A percentile compares a stretch with the other conserved stretches of the same genome.
phyloP scores from a whole-genome alignment of 2,329 filamentous ascomycete species.

The Aureobasidium sp. region DNA sequence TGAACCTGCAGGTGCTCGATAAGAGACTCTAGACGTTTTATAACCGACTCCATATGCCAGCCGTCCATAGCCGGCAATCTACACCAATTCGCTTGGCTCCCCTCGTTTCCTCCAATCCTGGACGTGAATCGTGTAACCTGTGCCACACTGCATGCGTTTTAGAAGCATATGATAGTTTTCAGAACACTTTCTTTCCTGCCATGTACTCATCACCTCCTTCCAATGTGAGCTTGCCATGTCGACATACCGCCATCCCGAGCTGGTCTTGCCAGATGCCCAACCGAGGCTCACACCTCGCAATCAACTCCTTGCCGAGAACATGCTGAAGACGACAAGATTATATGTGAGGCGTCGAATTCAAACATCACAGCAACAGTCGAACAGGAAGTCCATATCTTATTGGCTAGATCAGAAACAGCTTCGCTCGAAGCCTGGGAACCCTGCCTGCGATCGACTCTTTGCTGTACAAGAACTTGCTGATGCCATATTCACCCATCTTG shows the following conservation, averaged over 20 bases:
- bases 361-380: background rate
- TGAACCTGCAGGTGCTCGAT: background rate
- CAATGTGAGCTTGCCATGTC: background rate
- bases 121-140: background rate
- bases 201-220: background rate
- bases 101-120: background rate
- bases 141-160: background rate
- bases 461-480: constrained; percentile 6
- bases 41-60: background rate
- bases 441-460: constrained; percentile 2
- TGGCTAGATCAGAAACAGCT: background rate
- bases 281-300: background rate
- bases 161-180: background rate
- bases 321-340: background rate
- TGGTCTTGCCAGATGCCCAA: background rate
- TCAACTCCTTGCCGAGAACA: background rate
- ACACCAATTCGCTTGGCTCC: background rate
- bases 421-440: background rate
- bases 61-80: background rate
- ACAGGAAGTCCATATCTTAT: background rate
- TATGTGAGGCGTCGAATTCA: background rate
- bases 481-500: background rate
- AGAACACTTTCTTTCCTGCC: background rate
- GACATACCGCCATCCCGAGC: background rate
- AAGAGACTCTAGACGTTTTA: background rate